Base-by-base conservation (phyloP, 768 basidiomycete genomes). In the Thelephora aurantiotincta region DNA sequence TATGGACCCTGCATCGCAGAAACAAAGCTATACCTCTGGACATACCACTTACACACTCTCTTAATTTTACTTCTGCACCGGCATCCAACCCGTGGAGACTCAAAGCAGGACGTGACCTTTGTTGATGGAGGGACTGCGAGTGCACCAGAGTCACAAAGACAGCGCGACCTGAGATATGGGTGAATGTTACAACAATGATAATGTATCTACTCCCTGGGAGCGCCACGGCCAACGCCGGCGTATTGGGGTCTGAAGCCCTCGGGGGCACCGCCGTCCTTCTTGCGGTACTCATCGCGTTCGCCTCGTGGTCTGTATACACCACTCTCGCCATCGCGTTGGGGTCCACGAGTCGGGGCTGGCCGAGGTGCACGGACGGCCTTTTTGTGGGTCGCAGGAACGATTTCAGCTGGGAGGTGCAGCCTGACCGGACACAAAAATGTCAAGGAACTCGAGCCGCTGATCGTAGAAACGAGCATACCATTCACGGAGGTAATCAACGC, bases 371-470 rank as follows among this genome's bases (percentile, higher is more conserved):
- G 90, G 45, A 75, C 84, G 51, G 88, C 86, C 73, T 93, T 96
- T 75, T 96, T 96, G 78, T 94, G 90, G 52, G 96, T 99, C 49
- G 88, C 71, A 50, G 94, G 96, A 47, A 99, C 96, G 62, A 99
- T 97, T 69, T 99, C 94, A 51, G 68, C 67, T 45, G 92, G 93
- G 55, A 97, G 82, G 71, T 96, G 89, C 49, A 96, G 78, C 86
- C 87, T 91, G 53, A 30, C 11, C 48, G 33, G 11, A 45, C 22
- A 20, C 45, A 16, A 43, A 26, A 20, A 43, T 33, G 42, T n/a
- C 37, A 45, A 22, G 45, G 12, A 46, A 1, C 13, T 33, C 9
- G 18, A 2, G 43, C 16, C 11, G 30, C 47, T 5, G 38, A 22
- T 20, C 3, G 48, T 14, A 30, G 6, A 36, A 16, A n/a, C 42